Conservation (phyloP, 768 basidiomycete genomes). For the Boletus speciosus region DNA sequence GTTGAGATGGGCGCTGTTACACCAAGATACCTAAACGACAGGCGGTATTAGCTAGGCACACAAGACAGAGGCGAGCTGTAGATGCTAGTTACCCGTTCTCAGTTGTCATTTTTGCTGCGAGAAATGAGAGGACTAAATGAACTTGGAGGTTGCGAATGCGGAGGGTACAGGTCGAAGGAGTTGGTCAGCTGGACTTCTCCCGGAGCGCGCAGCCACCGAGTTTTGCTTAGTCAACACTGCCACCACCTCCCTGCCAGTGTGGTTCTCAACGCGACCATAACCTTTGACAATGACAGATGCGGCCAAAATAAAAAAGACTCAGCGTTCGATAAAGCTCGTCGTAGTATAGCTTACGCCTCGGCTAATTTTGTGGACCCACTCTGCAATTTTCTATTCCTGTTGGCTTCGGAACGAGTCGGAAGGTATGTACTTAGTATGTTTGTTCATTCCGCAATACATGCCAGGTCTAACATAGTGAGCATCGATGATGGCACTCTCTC, state of each 20-base stretch:
- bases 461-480: too few relatives aligned
- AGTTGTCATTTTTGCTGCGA: slow-evolving; percentile 35
- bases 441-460: too few relatives aligned
- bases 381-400: too few relatives aligned
- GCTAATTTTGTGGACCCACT: too few relatives aligned
- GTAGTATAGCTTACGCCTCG: too few relatives aligned
- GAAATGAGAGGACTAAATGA: slow-evolving; percentile 2
- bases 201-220: slow-evolving; percentile 10
- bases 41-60: slow-evolving; percentile 9
- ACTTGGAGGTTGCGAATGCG: slow-evolving; percentile 9
- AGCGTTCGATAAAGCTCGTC: too few relatives aligned
- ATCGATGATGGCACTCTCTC: too few relatives aligned
- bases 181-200: slow-evolving; percentile 13
- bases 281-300: too few relatives aligned
- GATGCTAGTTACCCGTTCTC: slow-evolving; percentile 37
- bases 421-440: too few relatives aligned
- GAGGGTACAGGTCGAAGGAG: slow-evolving; percentile 9
- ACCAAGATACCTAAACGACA: slow-evolving; percentile 58
- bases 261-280: too few relatives aligned
- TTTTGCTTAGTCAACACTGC: slow-evolving; percentile 22
- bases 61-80: background rate
- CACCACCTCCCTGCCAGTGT: background rate
- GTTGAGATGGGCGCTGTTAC: slow-evolving; percentile 86
- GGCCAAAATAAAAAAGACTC: background rate
- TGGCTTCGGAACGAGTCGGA: too few relatives aligned